These are phyloP conservation scores for Salvia hispanica DNA, from an alignment of 257 asterid species.

Conservation along the genomic window DNA sequence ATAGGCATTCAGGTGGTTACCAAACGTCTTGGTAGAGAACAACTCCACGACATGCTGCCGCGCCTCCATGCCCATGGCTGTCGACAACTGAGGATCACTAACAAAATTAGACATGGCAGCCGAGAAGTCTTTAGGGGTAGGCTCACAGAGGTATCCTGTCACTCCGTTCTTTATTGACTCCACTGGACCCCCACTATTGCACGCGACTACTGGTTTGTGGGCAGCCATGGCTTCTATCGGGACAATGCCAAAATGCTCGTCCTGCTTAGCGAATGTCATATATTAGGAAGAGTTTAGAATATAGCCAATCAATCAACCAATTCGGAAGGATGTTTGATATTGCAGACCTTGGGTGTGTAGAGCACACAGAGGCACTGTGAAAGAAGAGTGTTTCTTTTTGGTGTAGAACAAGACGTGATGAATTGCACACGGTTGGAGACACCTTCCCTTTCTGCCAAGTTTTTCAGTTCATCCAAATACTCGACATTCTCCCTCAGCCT, in stretches of 20 bases:
- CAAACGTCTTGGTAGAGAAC: slow-evolving; percentile 80
- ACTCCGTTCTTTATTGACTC: slow-evolving; percentile 72
- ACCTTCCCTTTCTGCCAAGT: slow-evolving; percentile 72
- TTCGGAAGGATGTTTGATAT: neutral
- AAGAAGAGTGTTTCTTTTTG: slow-evolving; percentile 74
- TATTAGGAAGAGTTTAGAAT: slow-evolving; percentile 8
- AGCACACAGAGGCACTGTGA: slow-evolving; percentile 78
- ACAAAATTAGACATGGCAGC: slow-evolving; percentile 76
- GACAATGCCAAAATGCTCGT: slow-evolving; percentile 96
- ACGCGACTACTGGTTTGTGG: slow-evolving; percentile 84
- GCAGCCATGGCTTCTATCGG: slow-evolving; percentile 99
- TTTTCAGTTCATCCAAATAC: slow-evolving; percentile 75
- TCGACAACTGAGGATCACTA: slow-evolving; percentile 60
- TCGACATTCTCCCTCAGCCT: slow-evolving; percentile 91
- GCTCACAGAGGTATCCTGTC: slow-evolving; percentile 85
- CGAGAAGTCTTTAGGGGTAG: slow-evolving; percentile 69
- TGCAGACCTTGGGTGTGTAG: slow-evolving; percentile 80
- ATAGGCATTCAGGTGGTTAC: slow-evolving; percentile 64
- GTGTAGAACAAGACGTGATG: slow-evolving; percentile 84
- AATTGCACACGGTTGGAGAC: slow-evolving; percentile 60
- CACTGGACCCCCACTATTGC: slow-evolving; percentile 94
- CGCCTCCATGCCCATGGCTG: slow-evolving; percentile 74
- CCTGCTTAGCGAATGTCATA: slow-evolving; percentile 40
- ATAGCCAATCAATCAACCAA: slow-evolving; percentile 7
- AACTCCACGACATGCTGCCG: slow-evolving; percentile 60